Conservation (phyloP, 129 eudicot genomes). For the Escallonia herrerae region DNA sequence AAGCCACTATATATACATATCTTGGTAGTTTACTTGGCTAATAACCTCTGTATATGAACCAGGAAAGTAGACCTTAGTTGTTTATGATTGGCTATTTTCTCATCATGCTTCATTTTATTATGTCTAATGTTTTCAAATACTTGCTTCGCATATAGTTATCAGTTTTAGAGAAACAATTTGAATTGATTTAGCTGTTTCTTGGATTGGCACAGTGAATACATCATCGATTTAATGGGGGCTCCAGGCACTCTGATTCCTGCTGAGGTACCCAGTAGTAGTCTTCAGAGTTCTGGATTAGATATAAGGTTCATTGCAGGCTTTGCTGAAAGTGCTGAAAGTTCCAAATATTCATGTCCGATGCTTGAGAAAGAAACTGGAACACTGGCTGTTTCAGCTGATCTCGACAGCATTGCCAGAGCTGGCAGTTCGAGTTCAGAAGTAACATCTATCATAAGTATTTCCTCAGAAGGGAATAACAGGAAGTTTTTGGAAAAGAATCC, state of each 20-base stretch:
- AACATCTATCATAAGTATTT: conserved; percentile 22
- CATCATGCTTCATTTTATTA: not conserved
- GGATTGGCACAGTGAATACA: conserved; percentile 70
- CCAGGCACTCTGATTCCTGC: conserved; percentile 94
- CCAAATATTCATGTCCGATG: conserved; percentile 23
- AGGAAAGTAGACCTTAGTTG: not conserved
- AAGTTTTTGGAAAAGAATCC: conserved; percentile 22
- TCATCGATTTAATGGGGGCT: conserved; percentile 95
- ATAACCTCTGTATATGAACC: not conserved
- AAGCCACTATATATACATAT: no score
- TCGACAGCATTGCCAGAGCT: conserved; percentile 22
- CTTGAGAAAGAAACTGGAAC: conserved; percentile 32
- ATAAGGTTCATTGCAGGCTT: conserved; percentile 27
- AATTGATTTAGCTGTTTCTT: conserved; percentile 19
- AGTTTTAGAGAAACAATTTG: not conserved
- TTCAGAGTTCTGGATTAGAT: conserved; percentile 50
- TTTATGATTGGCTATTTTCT: not conserved
- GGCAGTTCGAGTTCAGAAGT: conserved; percentile 26
- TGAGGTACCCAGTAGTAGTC: conserved; percentile 63
- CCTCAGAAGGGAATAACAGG: conserved; percentile 20
- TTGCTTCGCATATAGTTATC: not conserved
- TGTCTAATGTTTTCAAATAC: not conserved
- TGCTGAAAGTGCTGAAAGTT: conserved; percentile 27
- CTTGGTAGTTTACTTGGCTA: no score
- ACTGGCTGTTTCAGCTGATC: conserved; percentile 24